Evolutionary conservation across 2,329 filamentous ascomycete species (phyloP).

Genomic region (Aspergillus japonicus): DNA sequence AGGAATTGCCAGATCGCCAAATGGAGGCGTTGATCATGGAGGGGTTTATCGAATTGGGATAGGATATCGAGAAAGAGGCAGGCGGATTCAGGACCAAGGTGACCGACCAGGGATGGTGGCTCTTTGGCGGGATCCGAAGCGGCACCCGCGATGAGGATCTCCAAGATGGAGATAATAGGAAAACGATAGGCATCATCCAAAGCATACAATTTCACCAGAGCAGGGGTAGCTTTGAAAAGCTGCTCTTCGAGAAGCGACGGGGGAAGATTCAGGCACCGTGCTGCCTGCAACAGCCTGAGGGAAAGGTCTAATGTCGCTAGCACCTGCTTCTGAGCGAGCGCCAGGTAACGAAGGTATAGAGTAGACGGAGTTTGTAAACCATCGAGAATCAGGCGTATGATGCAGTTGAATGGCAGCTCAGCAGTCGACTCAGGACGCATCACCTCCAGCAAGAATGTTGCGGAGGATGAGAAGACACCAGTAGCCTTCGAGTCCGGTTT

Average conservation of each 20-base stretch:
- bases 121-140: conserved; percentile 64
- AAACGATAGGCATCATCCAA: conserved; percentile 64
- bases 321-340: conserved; percentile 62
- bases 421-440: conserved; percentile 71
- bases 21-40: conserved; percentile 64
- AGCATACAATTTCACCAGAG: conserved; percentile 75
- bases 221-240: conserved; percentile 75
- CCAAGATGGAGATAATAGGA: conserved; percentile 67
- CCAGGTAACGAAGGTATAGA: conserved; percentile 56
- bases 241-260: conserved; percentile 70
- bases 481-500: conserved; percentile 54
- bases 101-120: conserved; percentile 89
- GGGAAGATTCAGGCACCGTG: conserved; percentile 62
- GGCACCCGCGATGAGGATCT: conserved; percentile 70
- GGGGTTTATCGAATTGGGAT: conserved; percentile 72
- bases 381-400: conserved; percentile 68
- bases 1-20: conserved; percentile 80
- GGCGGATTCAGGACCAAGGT: conserved; percentile 77
- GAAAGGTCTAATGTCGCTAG: conserved; percentile 64
- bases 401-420: conserved; percentile 72
- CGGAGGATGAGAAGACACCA: conserved; percentile 67
- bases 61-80: conserved; percentile 80
- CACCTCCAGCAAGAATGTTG: conserved; percentile 71
- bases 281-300: conserved; percentile 67
- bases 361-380: conserved; percentile 63